Conservation (phyloP, 208 protist genomes). For the Polymyxa betae region DNA sequence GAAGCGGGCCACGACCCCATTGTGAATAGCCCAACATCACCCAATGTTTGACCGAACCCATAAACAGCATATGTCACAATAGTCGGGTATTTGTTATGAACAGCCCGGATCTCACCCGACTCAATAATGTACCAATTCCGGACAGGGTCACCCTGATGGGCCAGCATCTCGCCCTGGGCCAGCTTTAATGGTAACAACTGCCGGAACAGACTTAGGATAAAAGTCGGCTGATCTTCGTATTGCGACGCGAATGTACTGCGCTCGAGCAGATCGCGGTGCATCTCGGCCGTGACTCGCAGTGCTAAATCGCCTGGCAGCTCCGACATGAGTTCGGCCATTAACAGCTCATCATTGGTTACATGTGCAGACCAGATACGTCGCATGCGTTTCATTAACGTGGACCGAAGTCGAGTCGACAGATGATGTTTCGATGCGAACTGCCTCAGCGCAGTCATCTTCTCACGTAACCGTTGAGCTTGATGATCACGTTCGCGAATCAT, state of each 20-base stretch:
- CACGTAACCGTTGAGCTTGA: not conserved
- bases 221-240: not conserved
- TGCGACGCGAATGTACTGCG: not conserved
- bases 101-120: slow-evolving; percentile 21
- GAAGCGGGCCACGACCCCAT: not conserved
- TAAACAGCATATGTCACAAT: not conserved
- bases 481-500: slow-evolving; percentile 19
- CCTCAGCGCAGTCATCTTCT: not conserved
- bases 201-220: slow-evolving; percentile 41
- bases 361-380: not conserved
- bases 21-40: not conserved
- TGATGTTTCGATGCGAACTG: not conserved
- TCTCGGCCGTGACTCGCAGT: slow-evolving; percentile 10
- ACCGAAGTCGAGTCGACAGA: not conserved
- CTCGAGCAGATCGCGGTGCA: slow-evolving; percentile 44
- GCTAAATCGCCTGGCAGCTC: slow-evolving; percentile 21
- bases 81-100: slow-evolving; percentile 5
- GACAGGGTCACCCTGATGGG: slow-evolving; percentile 5
- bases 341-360: not conserved
- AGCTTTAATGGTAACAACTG: not conserved
- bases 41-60: not conserved
- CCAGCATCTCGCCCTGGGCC: slow-evolving; percentile 33
- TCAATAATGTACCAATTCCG: slow-evolving; percentile 40
- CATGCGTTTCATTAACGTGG: slow-evolving; percentile 39
- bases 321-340: not conserved